Evolutionary conservation across 345 rosid species (phyloP).

Genomic region (Barbarea vulgaris): DNA sequence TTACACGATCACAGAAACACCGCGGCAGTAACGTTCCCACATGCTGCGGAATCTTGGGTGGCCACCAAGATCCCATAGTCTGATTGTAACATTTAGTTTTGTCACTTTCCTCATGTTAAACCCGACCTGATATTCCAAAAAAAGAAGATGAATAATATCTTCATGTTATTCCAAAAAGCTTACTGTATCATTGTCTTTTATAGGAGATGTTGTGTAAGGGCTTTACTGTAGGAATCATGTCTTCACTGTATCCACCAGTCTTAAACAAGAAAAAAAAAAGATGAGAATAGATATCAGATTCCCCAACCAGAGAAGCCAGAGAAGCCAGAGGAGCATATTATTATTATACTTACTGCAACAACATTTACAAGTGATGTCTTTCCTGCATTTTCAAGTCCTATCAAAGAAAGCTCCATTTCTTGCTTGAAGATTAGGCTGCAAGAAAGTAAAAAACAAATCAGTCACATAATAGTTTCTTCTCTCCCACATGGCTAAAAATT

Average conservation of each 20-base stretch:
- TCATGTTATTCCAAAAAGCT: conserved; percentile 21
- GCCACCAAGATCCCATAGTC: conserved; percentile 87
- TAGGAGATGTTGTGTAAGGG: not conserved
- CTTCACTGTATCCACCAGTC: conserved; percentile 87
- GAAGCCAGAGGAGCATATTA: no score
- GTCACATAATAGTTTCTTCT: no score
- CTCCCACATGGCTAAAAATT: no score
- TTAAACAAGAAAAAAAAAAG: conserved; percentile 13
- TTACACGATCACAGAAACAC: conserved; percentile 75
- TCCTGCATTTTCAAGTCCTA: conserved; percentile 87
- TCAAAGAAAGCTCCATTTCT: conserved; percentile 77
- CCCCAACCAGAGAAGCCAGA: no score
- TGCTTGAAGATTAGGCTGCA: conserved; percentile 72
- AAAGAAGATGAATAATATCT: not conserved
- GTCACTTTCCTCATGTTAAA: conserved; percentile 91
- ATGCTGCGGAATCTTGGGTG: conserved; percentile 78
- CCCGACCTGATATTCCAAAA: conserved; percentile 65
- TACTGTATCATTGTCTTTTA: not conserved
- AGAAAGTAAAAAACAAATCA: no score
- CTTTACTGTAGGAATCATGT: conserved; percentile 78
- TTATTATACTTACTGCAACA: conserved; percentile 58
- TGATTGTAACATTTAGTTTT: conserved; percentile 80
- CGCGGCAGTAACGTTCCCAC: conserved; percentile 86
- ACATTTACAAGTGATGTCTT: conserved; percentile 84
- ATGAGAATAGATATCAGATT: conserved; percentile 1